These are phyloP conservation scores for Cylindrotheca fusiformis DNA, from an alignment of 108 stramenopile species.

Conservation along the genomic window DNA sequence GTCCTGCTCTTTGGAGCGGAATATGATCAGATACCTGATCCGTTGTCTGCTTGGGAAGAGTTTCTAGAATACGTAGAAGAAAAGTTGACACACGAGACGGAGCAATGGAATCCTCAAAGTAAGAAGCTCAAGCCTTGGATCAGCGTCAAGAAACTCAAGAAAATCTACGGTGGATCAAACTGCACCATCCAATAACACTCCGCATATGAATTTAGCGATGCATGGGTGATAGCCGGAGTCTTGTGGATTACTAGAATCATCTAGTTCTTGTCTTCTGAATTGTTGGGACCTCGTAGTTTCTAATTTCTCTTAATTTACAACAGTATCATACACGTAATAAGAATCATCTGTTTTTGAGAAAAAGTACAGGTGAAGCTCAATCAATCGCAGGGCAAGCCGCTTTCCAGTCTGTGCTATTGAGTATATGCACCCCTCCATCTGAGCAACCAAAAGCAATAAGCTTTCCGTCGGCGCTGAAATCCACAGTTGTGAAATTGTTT, in stretches of 20 bases:
- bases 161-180: conserved; percentile 3
- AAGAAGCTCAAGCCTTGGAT: conserved; percentile 42
- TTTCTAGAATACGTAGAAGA: conserved; percentile 36
- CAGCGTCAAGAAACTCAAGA: conserved; percentile 32
- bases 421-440: conserved; percentile 21
- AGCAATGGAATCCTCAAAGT: conserved; percentile 40
- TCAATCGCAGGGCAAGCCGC: background rate
- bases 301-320: background rate
- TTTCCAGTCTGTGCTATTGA: conserved; percentile 19
- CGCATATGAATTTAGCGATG: no score
- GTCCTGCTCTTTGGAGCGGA: conserved; percentile 65
- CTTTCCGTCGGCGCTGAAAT: conserved; percentile 36
- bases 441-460: conserved; percentile 28
- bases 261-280: no score
- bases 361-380: no score
- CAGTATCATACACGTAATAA: background rate
- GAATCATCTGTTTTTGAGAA: background rate
- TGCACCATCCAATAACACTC: conserved; percentile 2
- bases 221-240: no score
- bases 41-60: conserved; percentile 28
- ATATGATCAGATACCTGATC: conserved; percentile 40
- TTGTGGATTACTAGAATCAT: no score
- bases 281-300: background rate
- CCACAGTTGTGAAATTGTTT: conserved; percentile 6
- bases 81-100: conserved; percentile 26